Conservation (phyloP, 768 basidiomycete species). For the Hericium rajendrae region DNA sequence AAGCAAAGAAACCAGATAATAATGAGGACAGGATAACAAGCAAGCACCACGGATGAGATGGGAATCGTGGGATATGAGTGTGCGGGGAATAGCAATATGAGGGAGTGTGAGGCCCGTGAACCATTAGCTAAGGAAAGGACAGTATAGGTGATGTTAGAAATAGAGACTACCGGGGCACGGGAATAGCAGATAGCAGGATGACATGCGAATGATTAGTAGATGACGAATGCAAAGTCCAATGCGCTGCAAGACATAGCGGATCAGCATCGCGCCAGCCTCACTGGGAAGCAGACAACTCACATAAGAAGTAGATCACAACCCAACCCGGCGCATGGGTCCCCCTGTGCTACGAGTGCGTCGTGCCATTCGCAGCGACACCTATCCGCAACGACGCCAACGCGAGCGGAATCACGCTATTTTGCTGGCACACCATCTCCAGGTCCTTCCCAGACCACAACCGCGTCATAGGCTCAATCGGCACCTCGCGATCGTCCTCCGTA, state of each 20-base stretch:
- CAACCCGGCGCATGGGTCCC: background rate
- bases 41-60: background rate
- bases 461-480: slow-evolving; percentile 30
- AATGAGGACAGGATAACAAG: background rate
- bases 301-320: background rate
- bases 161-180: background rate
- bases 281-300: background rate
- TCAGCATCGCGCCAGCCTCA: background rate
- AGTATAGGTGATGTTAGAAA: background rate
- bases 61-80: background rate
- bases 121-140: background rate
- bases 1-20: background rate
- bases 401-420: slow-evolving; percentile 79
- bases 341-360: background rate
- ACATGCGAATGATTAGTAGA: background rate
- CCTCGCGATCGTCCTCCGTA: slow-evolving; percentile 21
- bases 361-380: slow-evolving; percentile 25
- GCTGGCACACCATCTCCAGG: slow-evolving; percentile 73
- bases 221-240: background rate
- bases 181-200: background rate
- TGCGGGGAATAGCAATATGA: background rate
- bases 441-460: slow-evolving; percentile 74
- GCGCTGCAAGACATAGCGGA: background rate
- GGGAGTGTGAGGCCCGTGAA: background rate
- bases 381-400: slow-evolving; percentile 60